phyloP scores from a whole-genome alignment of 2,329 filamentous ascomycete species.

The Fusarium palustre region DNA sequence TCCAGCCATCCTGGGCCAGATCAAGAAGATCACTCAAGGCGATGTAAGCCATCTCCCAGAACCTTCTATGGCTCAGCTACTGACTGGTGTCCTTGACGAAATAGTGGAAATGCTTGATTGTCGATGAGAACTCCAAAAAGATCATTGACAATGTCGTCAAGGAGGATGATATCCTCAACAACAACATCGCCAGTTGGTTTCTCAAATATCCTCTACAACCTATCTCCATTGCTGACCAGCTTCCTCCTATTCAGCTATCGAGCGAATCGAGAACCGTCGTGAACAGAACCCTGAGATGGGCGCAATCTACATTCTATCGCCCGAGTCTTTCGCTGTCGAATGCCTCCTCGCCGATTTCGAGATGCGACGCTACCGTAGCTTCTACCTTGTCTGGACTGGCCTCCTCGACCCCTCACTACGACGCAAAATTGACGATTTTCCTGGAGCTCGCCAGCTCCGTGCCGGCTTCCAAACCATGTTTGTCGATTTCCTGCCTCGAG shows the following conservation, averaged over 20 bases:
- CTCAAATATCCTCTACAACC: slow-evolving; percentile 17
- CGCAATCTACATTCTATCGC: slow-evolving; percentile 91
- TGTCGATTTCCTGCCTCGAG: slow-evolving; percentile 89
- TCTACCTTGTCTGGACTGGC: slow-evolving; percentile 86
- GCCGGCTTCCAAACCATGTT: slow-evolving; percentile 85
- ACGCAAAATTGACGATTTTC: slow-evolving; percentile 78
- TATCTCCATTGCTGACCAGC: slow-evolving; percentile 28
- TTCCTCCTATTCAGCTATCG: slow-evolving; percentile 76
- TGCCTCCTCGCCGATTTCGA: slow-evolving; percentile 95
- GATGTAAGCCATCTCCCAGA: slow-evolving; percentile 69
- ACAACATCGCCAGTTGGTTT: slow-evolving; percentile 89
- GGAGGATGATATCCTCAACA: slow-evolving; percentile 96
- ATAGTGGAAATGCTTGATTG: slow-evolving; percentile 96
- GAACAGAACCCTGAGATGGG: slow-evolving; percentile 90
- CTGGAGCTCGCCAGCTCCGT: slow-evolving; percentile 77
- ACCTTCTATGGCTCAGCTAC: neutral
- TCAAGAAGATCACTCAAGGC: slow-evolving; percentile 82
- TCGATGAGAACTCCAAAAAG: slow-evolving; percentile 85
- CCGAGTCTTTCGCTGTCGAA: slow-evolving; percentile 88
- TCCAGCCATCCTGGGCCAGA: slow-evolving; percentile 57
- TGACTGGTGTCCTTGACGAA: slow-evolving; percentile 29
- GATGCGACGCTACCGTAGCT: slow-evolving; percentile 80
- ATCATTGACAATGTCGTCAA: slow-evolving; percentile 91
- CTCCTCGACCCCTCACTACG: slow-evolving; percentile 77
- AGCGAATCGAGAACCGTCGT: slow-evolving; percentile 89